Base-by-base conservation (phyloP, 2,329 filamentous ascomycete genomes). In the Monosporascus sp. region DNA sequence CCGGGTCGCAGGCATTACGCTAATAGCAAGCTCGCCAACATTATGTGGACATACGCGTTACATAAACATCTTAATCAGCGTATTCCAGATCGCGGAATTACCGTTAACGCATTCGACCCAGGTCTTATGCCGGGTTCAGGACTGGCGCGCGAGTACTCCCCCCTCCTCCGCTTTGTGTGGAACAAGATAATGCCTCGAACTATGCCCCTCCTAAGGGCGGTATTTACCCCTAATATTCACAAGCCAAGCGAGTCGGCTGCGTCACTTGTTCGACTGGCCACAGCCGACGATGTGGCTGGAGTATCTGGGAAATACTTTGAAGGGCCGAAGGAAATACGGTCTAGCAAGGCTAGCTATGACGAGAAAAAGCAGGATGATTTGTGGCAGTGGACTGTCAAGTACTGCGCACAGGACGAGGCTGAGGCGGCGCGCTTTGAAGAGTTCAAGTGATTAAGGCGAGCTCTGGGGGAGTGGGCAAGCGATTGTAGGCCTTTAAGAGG, bases 81-180 rank as follows among this genome's bases (percentile, higher is more conserved):
- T 7, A 38, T 49, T 7, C 43, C 61, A 3, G 56, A 58, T 2
- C 58, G 47, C 26, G 56, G 56, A 11, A 68, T 74, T 61, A 74
- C 73, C 1, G 73, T 77, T 2, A 69, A 57, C 5, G 69, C 73
- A 1, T 71, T 78, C 40, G 72, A 79, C 58, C 78, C 77, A 1
- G 76, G 76, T 1, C 64, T 78, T 7, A 77, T 79, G 76, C 75
- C 75, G 0, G 75, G 74, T 0, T 76, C 76, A 5, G 72, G 70
- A 0, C 61, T 80, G 2, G 69, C 63, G 2, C 69, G 76, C 24
- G 68, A 75, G 20, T 61, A 57, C 2, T 49, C 22, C 11, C 27
- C 40, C 1, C 1, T 73, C 0, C 31, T 62, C 49, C 57, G 56
- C 1, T 76, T 71, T 31, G 1, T 75, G 1, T 76, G 68, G 66